Conservation (phyloP, 805 yeast genomes). For the Hermanozyma aechmeae region DNA sequence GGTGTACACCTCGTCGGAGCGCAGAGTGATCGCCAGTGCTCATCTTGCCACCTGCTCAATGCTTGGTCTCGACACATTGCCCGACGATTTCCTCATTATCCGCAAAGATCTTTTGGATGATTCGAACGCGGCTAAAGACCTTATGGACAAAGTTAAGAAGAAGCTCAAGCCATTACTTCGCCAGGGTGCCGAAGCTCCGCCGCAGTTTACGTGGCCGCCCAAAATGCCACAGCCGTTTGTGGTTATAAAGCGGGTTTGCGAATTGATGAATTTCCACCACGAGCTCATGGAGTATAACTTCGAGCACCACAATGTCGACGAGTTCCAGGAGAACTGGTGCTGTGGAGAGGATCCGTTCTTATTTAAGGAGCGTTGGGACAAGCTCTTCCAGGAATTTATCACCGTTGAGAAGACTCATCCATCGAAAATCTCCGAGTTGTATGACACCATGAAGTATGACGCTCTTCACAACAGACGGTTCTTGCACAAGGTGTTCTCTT, state of each 20-base stretch:
- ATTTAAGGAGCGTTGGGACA: slow-evolving; percentile 96
- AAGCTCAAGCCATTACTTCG: slow-evolving; percentile 87
- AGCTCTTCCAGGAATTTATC: slow-evolving; percentile 82
- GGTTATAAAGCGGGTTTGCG: slow-evolving; percentile 90
- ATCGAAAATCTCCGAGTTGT: slow-evolving; percentile 88
- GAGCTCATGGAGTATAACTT: slow-evolving; percentile 77
- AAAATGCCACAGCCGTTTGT: slow-evolving; percentile 96
- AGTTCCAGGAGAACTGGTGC: slow-evolving; percentile 82
- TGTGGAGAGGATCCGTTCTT: slow-evolving; percentile 90
- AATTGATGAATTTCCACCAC: slow-evolving; percentile 86
- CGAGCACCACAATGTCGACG: slow-evolving; percentile 50
- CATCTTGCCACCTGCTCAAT: slow-evolving; percentile 75
- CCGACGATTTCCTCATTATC: slow-evolving; percentile 71
- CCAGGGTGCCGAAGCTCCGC: slow-evolving; percentile 94
- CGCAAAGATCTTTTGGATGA: slow-evolving; percentile 91
- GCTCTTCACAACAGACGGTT: slow-evolving; percentile 92
- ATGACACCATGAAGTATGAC: slow-evolving; percentile 97
- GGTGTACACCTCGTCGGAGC: slow-evolving; percentile 85
- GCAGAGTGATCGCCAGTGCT: slow-evolving; percentile 91
- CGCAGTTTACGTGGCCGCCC: slow-evolving; percentile 98
- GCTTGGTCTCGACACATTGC: slow-evolving; percentile 54
- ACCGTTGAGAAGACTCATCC: slow-evolving; percentile 96
- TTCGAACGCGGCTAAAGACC: slow-evolving; percentile 94
- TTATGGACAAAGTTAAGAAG: slow-evolving; percentile 97
- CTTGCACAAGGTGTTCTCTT: slow-evolving; percentile 72